Evolutionary conservation across 495 filamentous ascomycete species (phyloP).

Genomic region (Penicillium turbatum): DNA sequence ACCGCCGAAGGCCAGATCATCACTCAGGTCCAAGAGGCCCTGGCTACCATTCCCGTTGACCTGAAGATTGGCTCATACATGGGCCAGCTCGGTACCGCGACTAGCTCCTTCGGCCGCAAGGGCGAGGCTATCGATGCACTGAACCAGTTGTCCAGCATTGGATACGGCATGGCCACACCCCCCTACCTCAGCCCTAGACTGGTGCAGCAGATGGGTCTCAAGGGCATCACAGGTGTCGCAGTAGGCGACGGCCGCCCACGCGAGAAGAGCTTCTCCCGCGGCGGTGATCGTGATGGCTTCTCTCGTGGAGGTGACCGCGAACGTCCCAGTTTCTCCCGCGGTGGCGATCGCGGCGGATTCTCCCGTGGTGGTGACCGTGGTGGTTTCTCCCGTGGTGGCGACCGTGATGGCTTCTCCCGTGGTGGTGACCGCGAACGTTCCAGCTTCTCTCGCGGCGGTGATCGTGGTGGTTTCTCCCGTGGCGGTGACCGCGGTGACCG

Average conservation of each 20-base stretch:
- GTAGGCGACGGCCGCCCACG: constrained; percentile 2
- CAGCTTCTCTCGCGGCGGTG: constrained; percentile 1
- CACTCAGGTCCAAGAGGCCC: constrained; percentile 32
- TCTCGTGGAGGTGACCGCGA: not conserved
- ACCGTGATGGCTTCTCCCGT: not conserved
- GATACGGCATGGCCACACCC: constrained; percentile 56
- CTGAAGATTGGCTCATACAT: constrained; percentile 52
- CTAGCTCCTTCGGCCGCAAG: constrained; percentile 26
- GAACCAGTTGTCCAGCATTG: constrained; percentile 57
- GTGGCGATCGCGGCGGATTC: constrained; percentile 1
- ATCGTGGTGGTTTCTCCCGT: constrained; percentile 2
- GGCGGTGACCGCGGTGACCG: constrained; percentile 1
- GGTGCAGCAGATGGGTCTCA: constrained; percentile 46
- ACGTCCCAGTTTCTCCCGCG: not conserved
- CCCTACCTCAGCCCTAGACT: constrained; percentile 48
- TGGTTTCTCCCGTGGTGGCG: constrained; percentile 1
- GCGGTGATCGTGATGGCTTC: constrained; percentile 2
- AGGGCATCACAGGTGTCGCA: constrained; percentile 17
- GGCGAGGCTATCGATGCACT: constrained; percentile 46
- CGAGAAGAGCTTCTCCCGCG: not conserved
- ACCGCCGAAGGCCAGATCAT: constrained; percentile 30
- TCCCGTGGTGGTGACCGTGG: not conserved
- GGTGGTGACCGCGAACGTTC: not conserved
- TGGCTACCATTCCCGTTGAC: constrained; percentile 27
- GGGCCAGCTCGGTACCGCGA: constrained; percentile 42